These are phyloP conservation scores for Magnolia kwangsiensis DNA, from an alignment of 164 flowering plant genomes.

Conservation along the genomic window DNA sequence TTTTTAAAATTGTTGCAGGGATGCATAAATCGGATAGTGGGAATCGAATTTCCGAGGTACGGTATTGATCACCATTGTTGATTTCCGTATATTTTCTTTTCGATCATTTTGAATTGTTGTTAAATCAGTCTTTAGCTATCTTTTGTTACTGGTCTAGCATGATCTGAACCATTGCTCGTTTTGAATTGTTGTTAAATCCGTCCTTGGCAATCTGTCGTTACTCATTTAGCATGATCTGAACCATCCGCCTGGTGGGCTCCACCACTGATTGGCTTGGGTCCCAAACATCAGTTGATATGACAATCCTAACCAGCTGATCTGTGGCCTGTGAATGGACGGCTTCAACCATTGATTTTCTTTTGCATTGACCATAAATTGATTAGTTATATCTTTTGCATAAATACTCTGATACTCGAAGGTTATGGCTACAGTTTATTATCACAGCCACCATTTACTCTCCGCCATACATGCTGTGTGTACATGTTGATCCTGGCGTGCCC, in stretches of 20 bases:
- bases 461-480: background rate
- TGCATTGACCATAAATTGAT: background rate
- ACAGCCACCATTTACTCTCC: background rate
- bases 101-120: background rate
- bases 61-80: background rate
- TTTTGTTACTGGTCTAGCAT: background rate
- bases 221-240: background rate
- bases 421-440: too few species aligned
- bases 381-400: background rate
- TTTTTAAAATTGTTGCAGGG: conserved; percentile 13
- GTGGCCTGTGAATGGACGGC: background rate
- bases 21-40: conserved; percentile 63
- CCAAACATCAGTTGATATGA: too few species aligned
- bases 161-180: background rate
- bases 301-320: too few species aligned
- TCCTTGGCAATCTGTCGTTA: background rate
- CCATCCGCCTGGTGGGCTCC: background rate
- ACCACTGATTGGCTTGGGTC: background rate
- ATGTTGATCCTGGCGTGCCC: background rate
- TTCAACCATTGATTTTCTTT: background rate
- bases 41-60: conserved; percentile 66
- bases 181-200: background rate
- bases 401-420: background rate
- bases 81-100: too few species aligned
- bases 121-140: background rate